These are phyloP conservation scores for Acacia crassicarpa DNA, from an alignment of 306 rosid species.

Conservation along the genomic window DNA sequence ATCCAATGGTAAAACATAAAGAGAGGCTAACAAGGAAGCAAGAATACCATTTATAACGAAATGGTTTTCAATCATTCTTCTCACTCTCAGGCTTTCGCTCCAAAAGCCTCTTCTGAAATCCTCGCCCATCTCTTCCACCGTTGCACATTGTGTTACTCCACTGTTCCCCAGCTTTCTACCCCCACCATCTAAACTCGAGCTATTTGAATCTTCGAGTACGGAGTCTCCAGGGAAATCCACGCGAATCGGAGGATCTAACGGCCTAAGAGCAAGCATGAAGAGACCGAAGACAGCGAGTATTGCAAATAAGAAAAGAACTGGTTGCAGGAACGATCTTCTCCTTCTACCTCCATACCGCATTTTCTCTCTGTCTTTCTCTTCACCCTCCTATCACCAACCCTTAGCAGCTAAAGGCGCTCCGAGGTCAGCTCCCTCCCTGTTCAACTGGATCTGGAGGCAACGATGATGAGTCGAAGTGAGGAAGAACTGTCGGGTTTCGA, in stretches of 20 bases:
- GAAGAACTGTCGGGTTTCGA: constrained; percentile 7
- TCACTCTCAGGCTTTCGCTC: constrained; percentile 62
- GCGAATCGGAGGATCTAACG: constrained; percentile 57
- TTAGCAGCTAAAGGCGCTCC: neutral
- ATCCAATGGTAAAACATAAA: constrained; percentile 4
- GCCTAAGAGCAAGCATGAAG: constrained; percentile 54
- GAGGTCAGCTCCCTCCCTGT: constrained; percentile 25
- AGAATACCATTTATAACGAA: constrained; percentile 66
- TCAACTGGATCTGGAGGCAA: constrained; percentile 39
- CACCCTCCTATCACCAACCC: neutral
- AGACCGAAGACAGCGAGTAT: constrained; percentile 47
- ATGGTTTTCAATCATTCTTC: constrained; percentile 65
- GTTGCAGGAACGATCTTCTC: constrained; percentile 48
- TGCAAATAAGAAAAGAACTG: constrained; percentile 53
- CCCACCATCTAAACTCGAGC: constrained; percentile 24
- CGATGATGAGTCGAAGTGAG: neutral
- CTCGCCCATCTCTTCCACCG: constrained; percentile 92
- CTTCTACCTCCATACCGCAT: constrained; percentile 67
- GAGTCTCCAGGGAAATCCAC: constrained; percentile 34
- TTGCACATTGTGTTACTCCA: constrained; percentile 54
- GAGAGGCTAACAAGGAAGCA: neutral
- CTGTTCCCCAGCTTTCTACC: neutral
- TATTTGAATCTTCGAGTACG: constrained; percentile 31
- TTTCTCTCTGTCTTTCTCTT: constrained; percentile 7
- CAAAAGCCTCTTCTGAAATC: constrained; percentile 43